phyloP scores from a whole-genome alignment of 495 filamentous ascomycete genomes.

The Lepraria neglecta region DNA sequence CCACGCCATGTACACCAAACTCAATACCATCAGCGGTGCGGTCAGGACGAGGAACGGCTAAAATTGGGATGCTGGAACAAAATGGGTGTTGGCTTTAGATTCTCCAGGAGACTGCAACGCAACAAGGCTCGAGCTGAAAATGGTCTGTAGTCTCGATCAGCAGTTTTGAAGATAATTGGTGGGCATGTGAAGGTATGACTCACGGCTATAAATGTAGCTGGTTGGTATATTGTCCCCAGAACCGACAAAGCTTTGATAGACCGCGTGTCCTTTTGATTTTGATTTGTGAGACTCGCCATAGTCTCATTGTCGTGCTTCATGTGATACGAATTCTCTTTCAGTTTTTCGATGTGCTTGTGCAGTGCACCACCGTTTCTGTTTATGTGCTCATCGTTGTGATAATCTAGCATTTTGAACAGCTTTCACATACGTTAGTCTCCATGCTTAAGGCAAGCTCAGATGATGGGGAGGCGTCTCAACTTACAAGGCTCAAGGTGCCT shows the following conservation, averaged over 20 bases:
- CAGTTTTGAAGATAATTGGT: background rate
- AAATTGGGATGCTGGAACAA: constrained; percentile 14
- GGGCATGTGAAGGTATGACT: background rate
- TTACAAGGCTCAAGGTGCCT: constrained; percentile 18
- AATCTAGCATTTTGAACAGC: constrained; percentile 21
- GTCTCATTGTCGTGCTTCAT: constrained; percentile 13
- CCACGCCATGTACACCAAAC: constrained; percentile 17
- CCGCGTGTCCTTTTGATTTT: constrained; percentile 13
- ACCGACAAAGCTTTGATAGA: constrained; percentile 18
- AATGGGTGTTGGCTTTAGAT: constrained; percentile 11
- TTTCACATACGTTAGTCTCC: background rate
- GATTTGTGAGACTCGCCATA: constrained; percentile 11
- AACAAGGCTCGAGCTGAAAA: constrained; percentile 20
- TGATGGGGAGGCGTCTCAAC: background rate
- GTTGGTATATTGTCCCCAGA: constrained; percentile 16
- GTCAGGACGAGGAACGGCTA: constrained; percentile 21
- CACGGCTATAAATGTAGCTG: constrained; percentile 19
- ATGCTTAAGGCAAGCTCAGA: too few relatives aligned
- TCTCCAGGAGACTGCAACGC: constrained; percentile 3
- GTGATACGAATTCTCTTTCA: constrained; percentile 17
- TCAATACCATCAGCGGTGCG: constrained; percentile 17
- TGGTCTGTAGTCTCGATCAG: constrained; percentile 10
- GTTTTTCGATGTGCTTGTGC: constrained; percentile 11
- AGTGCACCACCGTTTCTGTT: constrained; percentile 10
- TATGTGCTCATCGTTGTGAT: constrained; percentile 16